Base-by-base conservation (phyloP, 2,329 filamentous ascomycete genomes). In the Aureobasidium pullulans region DNA sequence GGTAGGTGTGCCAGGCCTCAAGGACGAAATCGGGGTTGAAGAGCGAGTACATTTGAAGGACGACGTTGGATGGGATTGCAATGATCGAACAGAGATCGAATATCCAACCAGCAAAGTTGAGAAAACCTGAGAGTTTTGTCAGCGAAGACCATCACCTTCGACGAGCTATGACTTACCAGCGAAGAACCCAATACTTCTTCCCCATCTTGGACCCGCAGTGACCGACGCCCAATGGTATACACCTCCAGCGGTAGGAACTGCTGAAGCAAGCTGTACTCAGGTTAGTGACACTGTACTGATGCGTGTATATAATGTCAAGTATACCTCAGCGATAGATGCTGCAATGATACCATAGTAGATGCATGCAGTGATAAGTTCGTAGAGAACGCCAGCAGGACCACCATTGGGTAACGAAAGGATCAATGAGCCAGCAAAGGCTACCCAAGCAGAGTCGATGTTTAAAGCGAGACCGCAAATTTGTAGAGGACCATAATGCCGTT, bases 381-480 rank as follows among this genome's bases (percentile, higher is more conserved):
- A 73, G 1, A 73, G 53, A 11, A 73, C 66, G 31, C 71, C 71
- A 23, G 69, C 67, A 16, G 71, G 68, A 8, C 71, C 71, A 40
- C 71, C 71, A 50, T 74, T 74, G 32, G 63, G 70, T 40, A 81
- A 77, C 5, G 77, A 78, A 48, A 84, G 74, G 4, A 79, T 79
- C 40, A 86, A 77, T 57, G 82, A 84, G 11, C 84, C 84, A 57
- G 83, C 84, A 61, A 86, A 72, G 6, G 83, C 82, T 57, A 84
- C 78, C 84, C 84, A 87, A 16, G 84, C 83, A 65, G 85, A 86
- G 69, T 85, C 84, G 28, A 84, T 81, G 1, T 82, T 85, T 53
- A 86, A 71, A 0, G 81, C 83, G 47, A 72, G 62, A 28, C 63
- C 52, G 53, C 81, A 81, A 48, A 85, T 78, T 57, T 79, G 81